Base-by-base conservation (phyloP, 345 rosid genomes). In the Brassica incana region DNA sequence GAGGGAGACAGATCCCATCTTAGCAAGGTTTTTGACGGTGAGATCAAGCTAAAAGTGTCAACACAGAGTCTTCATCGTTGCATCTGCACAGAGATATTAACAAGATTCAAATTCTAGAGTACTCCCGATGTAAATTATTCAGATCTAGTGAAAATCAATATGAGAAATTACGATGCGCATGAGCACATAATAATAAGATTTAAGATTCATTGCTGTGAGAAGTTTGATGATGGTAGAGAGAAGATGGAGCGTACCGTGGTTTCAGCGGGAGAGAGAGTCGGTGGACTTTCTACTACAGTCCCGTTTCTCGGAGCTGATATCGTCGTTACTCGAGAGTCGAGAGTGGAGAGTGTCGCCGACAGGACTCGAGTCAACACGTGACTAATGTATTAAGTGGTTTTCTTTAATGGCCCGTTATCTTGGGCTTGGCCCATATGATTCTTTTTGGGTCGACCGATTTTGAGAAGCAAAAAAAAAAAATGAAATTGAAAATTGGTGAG, bases 1-100 rank as follows among this genome's bases (percentile, higher is more conserved):
- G 71, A 95, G 81, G 0, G 98, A 91, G 1, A 93, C 97, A 7
- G 99, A 87, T 63, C 98, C 98, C 99, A 93, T 93, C 72, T 77
- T 68, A 14, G 25, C 2, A 4, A 2, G 40, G 1, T 29, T 63
- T 60, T 5, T 12, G 40, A 23, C 29, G 29, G 14, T 14, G 65
- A 23, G 71, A 48, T 74, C 15, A 48, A 74, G 25, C 8, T 68
- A 36, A 33, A 45, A 20, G 6, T 67, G 45, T 20, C 74, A 73
- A 67, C 43, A 23, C 8, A 67, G 18, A 15, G 15, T 40, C 66
- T 50, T 20, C 71, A 52, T 80, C 6, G 43, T 14, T 71, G 30
- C 74, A 80, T 79, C 82, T 61, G 75, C 50, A 23, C 4, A 20
- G 0, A 33, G 3, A 65, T 52, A 43, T 0, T 48, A 5, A 5